Percentiles rank a stretch among this genome's conserved stretches.
Conservation (phyloP, 169 alveolate species). For the Cryptosporidium ryanae region DNA sequence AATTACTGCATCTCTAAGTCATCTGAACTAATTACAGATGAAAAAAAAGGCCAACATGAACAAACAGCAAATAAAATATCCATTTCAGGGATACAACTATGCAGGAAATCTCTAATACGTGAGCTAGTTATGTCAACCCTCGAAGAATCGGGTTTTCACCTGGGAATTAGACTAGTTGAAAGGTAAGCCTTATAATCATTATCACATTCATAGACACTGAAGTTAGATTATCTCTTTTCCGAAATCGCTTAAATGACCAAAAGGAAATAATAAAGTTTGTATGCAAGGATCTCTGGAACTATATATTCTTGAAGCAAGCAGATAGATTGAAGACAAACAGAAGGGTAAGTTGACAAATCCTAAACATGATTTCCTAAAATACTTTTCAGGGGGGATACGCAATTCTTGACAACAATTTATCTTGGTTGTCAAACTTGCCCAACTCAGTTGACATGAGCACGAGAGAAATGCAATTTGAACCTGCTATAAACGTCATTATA, state of each 20-base stretch:
- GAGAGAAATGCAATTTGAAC: slow-evolving; percentile 54
- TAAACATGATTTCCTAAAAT: background rate
- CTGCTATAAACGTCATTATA: slow-evolving; percentile 75
- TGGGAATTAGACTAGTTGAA: slow-evolving; percentile 70
- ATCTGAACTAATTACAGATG: slow-evolving; percentile 34
- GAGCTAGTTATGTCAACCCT: slow-evolving; percentile 65
- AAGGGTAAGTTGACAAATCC: slow-evolving; percentile 44
- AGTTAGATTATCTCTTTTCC: slow-evolving; percentile 41
- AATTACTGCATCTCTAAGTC: slow-evolving; percentile 38
- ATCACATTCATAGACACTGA: background rate
- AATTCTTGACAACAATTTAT: slow-evolving; percentile 73
- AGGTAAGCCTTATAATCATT: slow-evolving; percentile 34
- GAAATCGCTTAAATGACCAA: slow-evolving; percentile 76
- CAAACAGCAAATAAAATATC: slow-evolving; percentile 1
- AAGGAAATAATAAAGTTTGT: slow-evolving; percentile 78
- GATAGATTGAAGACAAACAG: slow-evolving; percentile 79
- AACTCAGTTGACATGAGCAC: slow-evolving; percentile 4
- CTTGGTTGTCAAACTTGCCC: slow-evolving; percentile 77
- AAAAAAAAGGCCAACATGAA: slow-evolving; percentile 3
- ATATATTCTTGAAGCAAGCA: slow-evolving; percentile 80
- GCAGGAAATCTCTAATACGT: slow-evolving; percentile 39
- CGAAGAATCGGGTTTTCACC: slow-evolving; percentile 55
- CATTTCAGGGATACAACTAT: slow-evolving; percentile 9
- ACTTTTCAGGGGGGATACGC: slow-evolving; percentile 77
- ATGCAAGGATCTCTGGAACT: slow-evolving; percentile 79